Base-by-base conservation (phyloP, 2,329 filamentous ascomycete species). In the Clonostachys byssicola region DNA sequence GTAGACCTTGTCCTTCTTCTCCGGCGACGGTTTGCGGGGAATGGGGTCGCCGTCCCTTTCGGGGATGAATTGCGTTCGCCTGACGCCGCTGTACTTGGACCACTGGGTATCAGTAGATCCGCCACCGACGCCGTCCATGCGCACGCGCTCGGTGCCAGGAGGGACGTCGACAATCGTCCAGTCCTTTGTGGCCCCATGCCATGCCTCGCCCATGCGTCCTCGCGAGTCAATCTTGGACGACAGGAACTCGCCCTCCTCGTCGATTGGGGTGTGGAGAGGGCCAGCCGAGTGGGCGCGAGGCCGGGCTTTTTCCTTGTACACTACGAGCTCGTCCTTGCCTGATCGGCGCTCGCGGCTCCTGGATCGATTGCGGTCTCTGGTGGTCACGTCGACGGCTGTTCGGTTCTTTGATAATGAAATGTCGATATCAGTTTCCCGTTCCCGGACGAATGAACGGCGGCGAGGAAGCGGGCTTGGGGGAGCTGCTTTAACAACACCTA, bases 151-250 rank as follows among this genome's bases (percentile, higher is more conserved):
- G 0, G 89, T 92, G 49, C 89, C 89, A 1, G 89, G 88, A 2
- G 89, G 89, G 38, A 95, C 85, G 65, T 95, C 89, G 36, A 95
- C 78, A 52, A 95, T 87, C 46, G 81, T 78, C 89, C 90, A 95
- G 58, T 83, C 86, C 53, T 81, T 83, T 35, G 86, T 90, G 16
- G 81, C 83, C 45, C 88, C 88, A 56, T 87, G 80, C 62, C 78
- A 83, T 18, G 86, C 88, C 65, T 92, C 89, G 45, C 86, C 87
- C 58, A 85, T 78, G 51, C 80, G 81, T 17, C 81, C 83, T 33
- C 87, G 81, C 13, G 72, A 66, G 53, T 81, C 75, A 51, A 83
- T 77, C 54, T 70, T 73, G 49, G 64, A 60, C 23, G 75, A 77
- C 51, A 83, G 75, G 50, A 88, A 85, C 40, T 81, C 74, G 34